Base-by-base conservation (phyloP, 768 basidiomycete genomes). In the Tricholoma bakamatsutake region DNA sequence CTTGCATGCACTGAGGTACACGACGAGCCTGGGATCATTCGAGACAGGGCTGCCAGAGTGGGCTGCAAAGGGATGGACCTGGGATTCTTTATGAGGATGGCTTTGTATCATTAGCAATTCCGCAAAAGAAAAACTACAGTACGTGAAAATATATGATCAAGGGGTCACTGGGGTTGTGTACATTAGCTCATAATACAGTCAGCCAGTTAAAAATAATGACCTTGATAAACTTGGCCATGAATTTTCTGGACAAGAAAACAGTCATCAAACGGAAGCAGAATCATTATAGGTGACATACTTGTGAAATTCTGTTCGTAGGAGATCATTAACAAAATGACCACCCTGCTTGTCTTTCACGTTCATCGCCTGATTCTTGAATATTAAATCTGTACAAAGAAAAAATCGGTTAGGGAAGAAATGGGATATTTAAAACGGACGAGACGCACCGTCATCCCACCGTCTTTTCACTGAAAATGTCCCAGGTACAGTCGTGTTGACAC, bases 291-390 rank as follows among this genome's bases (percentile, higher is more conserved):
- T 8, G 15, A 81, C 88, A 56, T 57, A 92, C 90, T 86, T 91
- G 76, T 95, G 93, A 68, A 95, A 96, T 66, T 94, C 90, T 51
- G 93, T 95, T 67, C 96, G 80, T 57, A 98, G 71, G 50, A 98
- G 76, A 71, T 98, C 97, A 67, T 99, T 98, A 59, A 98, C 93
- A 66, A 98, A 98, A 55, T 89, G 86, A 11, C 87, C 85, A 62
- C 80, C 78, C 2, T 76, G 71, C 66, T 85, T 85, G 53, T 85
- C 80, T 55, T 74, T 79, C 47, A 78, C 68, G 31, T 78, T 81
- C 71, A 85, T 85, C 0, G 97, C 92, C 71, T 99, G 97, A 69
- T 98, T 98, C 76, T 98, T 98, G 83, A 98, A 98, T 65, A 98
- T 94, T 53, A 97, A 76, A 70, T 99, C 93, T 93, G 64, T 31